Base-by-base conservation (phyloP, 73 alveolate genomes). In the Tetrahymena borealis region DNA sequence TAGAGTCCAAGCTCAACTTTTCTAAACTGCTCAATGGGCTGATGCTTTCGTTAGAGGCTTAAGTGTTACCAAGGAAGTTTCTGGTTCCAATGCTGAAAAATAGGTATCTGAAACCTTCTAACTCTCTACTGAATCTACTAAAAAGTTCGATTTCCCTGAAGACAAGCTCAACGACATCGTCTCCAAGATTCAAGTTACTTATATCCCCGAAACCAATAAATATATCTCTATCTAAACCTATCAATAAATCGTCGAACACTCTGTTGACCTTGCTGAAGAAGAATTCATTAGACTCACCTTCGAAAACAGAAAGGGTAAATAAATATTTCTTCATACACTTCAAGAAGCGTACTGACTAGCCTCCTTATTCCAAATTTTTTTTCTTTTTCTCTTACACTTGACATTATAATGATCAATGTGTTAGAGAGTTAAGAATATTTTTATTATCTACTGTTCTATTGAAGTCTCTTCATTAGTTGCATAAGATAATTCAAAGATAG, bases 261-360 rank as follows among this genome's bases (percentile, higher is more conserved):
- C 93, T 38, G 95, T 92, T 37, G 95, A 92, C 13, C 78, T 92
- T 20, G 95, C 95, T 79, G 95, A 92, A 92, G 91, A 91, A 37
- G 95, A 92, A 79, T 92, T 92, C 41, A 79, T 92, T 20, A 78
- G 95, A 38, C 77, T 92, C 16, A 92, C 95, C 31, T 36, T 92
- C 35, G 95, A 92, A 79, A 92, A 92, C 35, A 92, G 95, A 92
- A 92, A 92, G 42, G 77, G 93, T 90, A 90, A 90, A 6, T 28
- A 6, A 28, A 9, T 39, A 24, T n/a, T 60, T 24, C 31, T 60
- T 15, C 85, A 2, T 60, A 24, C 32, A 60, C 15, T 28, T 15
- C 0, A 60, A 24, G 35, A 6, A 60, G 85, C 35, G 85, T 24
- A 28, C n/a, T n/a, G n/a, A n/a, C n/a, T n/a, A n/a, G n/a, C n/a